phyloP scores from a whole-genome alignment of 2,329 filamentous ascomycete species.

The Claviceps purpurea region DNA sequence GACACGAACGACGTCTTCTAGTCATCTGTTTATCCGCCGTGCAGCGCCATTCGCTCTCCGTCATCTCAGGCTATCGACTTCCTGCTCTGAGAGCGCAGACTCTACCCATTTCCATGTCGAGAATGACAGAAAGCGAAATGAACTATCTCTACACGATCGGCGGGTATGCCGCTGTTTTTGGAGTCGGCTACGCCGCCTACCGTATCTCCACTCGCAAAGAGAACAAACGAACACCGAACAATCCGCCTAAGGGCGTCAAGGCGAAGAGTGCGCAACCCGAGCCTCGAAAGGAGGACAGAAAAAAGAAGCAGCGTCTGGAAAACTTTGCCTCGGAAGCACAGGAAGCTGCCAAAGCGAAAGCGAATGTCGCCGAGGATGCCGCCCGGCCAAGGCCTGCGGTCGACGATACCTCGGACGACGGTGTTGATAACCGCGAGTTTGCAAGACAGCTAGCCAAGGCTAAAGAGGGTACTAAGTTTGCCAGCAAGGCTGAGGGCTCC shows the following conservation, averaged over 20 bases:
- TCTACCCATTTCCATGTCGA: slow-evolving; percentile 1
- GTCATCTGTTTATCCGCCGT: not conserved
- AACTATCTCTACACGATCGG: slow-evolving; percentile 23
- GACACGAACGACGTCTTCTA: not conserved
- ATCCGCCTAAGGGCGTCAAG: slow-evolving; percentile 18
- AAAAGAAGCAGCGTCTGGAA: slow-evolving; percentile 34
- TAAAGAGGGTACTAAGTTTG: slow-evolving; percentile 54
- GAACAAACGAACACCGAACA: slow-evolving; percentile 17
- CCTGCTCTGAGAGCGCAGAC: not conserved
- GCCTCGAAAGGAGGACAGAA: slow-evolving; percentile 26
- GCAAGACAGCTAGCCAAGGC: slow-evolving; percentile 58
- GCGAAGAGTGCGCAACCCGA: slow-evolving; percentile 14
- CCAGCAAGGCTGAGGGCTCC: slow-evolving; percentile 36
- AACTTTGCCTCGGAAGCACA: slow-evolving; percentile 24
- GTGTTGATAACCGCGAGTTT: slow-evolving; percentile 60
- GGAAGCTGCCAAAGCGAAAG: slow-evolving; percentile 27
- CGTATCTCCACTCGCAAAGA: slow-evolving; percentile 21
- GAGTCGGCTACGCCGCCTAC: slow-evolving; percentile 22
- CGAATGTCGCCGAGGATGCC: slow-evolving; percentile 6
- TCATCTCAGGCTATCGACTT: not conserved
- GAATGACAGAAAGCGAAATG: slow-evolving; percentile 21
- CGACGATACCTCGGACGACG: slow-evolving; percentile 39
- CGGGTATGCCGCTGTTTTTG: slow-evolving; percentile 24
- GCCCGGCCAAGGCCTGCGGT: slow-evolving; percentile 10
- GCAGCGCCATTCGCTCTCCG: not conserved